Base-by-base conservation (phyloP, 192 early-diverging fungal species). In the Coemansia sp. region DNA sequence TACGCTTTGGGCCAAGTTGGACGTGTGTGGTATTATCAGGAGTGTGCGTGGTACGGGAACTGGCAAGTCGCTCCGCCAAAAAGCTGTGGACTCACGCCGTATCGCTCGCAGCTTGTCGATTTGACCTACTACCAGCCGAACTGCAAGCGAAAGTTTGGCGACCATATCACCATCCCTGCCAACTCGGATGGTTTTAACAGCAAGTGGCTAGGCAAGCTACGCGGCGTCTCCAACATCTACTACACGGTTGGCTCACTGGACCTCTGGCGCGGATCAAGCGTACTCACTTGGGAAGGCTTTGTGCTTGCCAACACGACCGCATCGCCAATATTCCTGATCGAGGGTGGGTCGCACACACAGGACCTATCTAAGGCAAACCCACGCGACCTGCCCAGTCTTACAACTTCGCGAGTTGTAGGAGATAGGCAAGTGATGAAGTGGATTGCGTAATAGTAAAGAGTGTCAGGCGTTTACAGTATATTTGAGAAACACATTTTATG, bases 21-120 rank as follows among this genome's bases (percentile, higher is more conserved):
- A 45, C 74, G 59, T 42, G 64, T 77, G 60, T 86, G 84, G 84
- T 78, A 76, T 35, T 91, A 84, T 56, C 89, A 89, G 49, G 76
- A 65, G 19, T 91, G 89, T 51, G 87, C 79, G 54, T 87, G 89
- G 74, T 84, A 86, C 29, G 89, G 86, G 0, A 89, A 88, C 71
- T 86, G 85, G 54, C 87, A 86, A 62, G 64, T 67, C 20, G 71
- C 75, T 31, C 56, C 73, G 1, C 66, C 75, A 0, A 64, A 43
- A 15, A 54, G 47, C 40, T 67, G 76, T 1, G 64, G 71, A 14
- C 59, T 76, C 32, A 59, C 71, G 46, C 47, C 57, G 11, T 82
- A 80, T 59, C 71, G 63, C 47, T 66, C 76, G n/a, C 42, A 57
- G 22, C 64, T 70, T 40, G 68, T 74, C 12, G 68, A 80, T 27